These are phyloP conservation scores for Candida tallmaniae DNA, from an alignment of 805 yeast genomes.

Conservation along the genomic window DNA sequence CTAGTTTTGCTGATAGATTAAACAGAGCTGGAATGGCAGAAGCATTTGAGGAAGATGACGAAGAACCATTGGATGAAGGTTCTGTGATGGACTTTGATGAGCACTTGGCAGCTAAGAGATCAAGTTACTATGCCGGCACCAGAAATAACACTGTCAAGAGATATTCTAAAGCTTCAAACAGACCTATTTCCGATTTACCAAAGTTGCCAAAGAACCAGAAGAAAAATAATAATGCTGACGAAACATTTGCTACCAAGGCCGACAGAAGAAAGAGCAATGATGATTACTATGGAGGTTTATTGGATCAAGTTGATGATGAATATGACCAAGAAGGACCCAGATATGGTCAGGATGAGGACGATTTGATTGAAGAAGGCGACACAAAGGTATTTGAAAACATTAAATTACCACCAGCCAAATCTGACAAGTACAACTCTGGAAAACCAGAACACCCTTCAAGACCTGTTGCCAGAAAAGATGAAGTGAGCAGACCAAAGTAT, in stretches of 20 bases:
- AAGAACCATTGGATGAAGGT: slow-evolving; percentile 30
- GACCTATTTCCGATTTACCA: slow-evolving; percentile 28
- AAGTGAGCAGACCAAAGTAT: slow-evolving; percentile 3
- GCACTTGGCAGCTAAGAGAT: slow-evolving; percentile 33
- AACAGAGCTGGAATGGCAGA: slow-evolving; percentile 32
- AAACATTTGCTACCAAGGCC: slow-evolving; percentile 39
- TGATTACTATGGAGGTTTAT: slow-evolving; percentile 13
- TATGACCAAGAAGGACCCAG: slow-evolving; percentile 21
- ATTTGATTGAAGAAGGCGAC: slow-evolving; percentile 24
- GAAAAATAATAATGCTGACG: slow-evolving; percentile 18
- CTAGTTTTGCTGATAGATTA: slow-evolving; percentile 41
- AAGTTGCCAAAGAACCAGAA: slow-evolving; percentile 26
- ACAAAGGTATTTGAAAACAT: slow-evolving; percentile 39
- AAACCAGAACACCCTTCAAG: not conserved
- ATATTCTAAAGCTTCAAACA: slow-evolving; percentile 20
- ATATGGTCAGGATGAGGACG: slow-evolving; percentile 17
- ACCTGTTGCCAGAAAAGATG: not conserved
- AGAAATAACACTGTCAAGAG: slow-evolving; percentile 18
- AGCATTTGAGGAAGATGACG: slow-evolving; percentile 20
- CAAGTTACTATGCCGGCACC: slow-evolving; percentile 33
- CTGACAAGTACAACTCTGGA: too few relatives aligned
- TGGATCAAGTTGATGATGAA: slow-evolving; percentile 14
- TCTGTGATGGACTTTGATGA: slow-evolving; percentile 39
- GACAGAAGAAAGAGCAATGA: slow-evolving; percentile 18
- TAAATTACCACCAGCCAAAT: slow-evolving; percentile 41